Evolutionary conservation across 257 asterid genomes (phyloP).

Genomic region (Oldenlandia corymbosa): DNA sequence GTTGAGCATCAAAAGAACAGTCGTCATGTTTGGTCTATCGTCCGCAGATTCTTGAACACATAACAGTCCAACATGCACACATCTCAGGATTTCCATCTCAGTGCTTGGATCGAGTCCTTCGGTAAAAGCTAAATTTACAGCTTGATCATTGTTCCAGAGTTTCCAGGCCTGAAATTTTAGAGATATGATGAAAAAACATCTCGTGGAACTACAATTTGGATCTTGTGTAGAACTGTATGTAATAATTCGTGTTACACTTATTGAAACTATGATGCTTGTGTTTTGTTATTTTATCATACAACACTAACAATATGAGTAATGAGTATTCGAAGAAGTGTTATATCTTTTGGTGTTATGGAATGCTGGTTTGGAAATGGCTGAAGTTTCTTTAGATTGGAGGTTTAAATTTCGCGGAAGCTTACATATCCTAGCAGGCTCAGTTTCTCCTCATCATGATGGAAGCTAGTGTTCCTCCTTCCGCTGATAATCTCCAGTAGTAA

Average conservation of each 20-base stretch:
- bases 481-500: constrained; percentile 50
- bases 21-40: constrained; percentile 47
- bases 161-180: constrained; percentile 42
- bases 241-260: too few species aligned
- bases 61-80: constrained; percentile 52
- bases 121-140: constrained; percentile 28
- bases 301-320: too few species aligned
- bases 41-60: constrained; percentile 59
- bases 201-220: too few species aligned
- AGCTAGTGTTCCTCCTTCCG: constrained; percentile 47
- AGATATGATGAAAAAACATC: background rate
- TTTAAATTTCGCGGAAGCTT: constrained; percentile 10
- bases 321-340: too few species aligned
- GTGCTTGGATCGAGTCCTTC: constrained; percentile 23
- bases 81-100: constrained; percentile 34
- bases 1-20: constrained; percentile 47
- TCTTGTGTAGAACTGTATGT: too few species aligned
- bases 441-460: constrained; percentile 24
- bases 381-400: background rate
- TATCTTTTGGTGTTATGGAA: too few species aligned
- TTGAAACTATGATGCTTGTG: too few species aligned
- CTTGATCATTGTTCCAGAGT: constrained; percentile 39
- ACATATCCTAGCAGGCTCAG: constrained; percentile 54
- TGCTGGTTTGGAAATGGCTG: background rate
- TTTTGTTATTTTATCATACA: too few species aligned